Conservation (phyloP, 257 asterid genomes). For the Apocynum venetum region DNA sequence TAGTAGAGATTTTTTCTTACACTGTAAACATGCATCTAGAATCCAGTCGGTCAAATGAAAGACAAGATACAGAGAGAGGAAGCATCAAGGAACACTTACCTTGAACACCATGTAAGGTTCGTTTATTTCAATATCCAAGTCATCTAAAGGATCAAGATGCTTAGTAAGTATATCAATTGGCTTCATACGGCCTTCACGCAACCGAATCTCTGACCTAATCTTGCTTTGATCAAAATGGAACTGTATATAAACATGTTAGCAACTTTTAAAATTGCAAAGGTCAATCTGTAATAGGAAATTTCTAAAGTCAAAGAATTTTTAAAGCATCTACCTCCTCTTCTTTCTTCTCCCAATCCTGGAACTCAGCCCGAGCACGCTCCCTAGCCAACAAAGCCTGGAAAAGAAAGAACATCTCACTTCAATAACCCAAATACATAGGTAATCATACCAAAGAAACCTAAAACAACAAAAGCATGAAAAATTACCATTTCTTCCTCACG, state of each 20-base stretch:
- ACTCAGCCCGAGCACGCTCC: constrained; percentile 97
- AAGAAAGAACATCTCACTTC: constrained; percentile 14
- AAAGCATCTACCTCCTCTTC: constrained; percentile 70
- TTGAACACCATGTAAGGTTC: constrained; percentile 91
- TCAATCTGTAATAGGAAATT: background rate
- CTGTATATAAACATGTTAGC: constrained; percentile 37
- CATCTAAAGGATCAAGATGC: constrained; percentile 85
- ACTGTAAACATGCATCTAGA: background rate
- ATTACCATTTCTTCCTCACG: constrained; percentile 94
- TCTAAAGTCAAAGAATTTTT: background rate
- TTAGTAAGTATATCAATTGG: constrained; percentile 87
- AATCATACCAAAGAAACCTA: background rate
- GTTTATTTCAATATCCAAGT: constrained; percentile 68
- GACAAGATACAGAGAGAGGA: background rate
- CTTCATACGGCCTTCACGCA: constrained; percentile 89
- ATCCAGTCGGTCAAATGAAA: constrained; percentile 1
- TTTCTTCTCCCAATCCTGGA: constrained; percentile 98
- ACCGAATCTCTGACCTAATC: constrained; percentile 83
- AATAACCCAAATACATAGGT: background rate
- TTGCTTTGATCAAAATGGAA: constrained; percentile 98
- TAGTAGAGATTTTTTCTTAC: background rate
- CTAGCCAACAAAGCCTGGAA: constrained; percentile 74
- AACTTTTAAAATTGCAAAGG: constrained; percentile 10
- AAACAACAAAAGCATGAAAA: constrained; percentile 8
- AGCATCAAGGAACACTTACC: constrained; percentile 31